Evolutionary conservation across 306 rosid species (phyloP), one percentile per base, ranked within the genome.

Genomic region (Acacia crassicarpa): DNA sequence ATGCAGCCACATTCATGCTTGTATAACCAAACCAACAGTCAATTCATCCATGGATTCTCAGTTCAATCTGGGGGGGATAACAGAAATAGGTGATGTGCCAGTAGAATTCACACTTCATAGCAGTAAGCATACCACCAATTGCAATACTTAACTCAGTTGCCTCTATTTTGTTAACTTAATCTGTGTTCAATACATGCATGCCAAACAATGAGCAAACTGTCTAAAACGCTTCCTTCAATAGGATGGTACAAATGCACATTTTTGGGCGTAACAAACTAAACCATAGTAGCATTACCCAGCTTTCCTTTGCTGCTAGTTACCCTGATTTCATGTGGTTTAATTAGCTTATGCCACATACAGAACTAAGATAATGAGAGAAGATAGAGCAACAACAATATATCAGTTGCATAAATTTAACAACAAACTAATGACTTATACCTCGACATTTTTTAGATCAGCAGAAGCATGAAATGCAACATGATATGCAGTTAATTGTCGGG

Each of bases 391-490:
- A 84, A 75, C 45, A 20, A 74, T 25, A 58, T 25, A 81, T 62
- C 30, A 68, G 74, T 77, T 67, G 45, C 51, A 83, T 63, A 4
- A 59, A 83, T 53, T 74, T 53, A 61, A 30, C 23, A 32, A 40
- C n/a, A 81, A 63, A 67, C 67, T 59, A 65, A 54, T 13, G 66
- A 30, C 51, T 80, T 72, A 75, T 91, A 93, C 99, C 97, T 85
- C 87, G 23, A 93, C 94, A 87, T 91, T 83, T 85, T 76, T 84
- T 27, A 95, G 87, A 48, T 93, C 97, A 11, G 94, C 98, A 83
- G 95, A 89, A 63, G 97, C 99, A 87, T 92, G 68, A 78, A 91
- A 84, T 40, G 99, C 99, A 80, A 86, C 85, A 78, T 95, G 99
- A 89, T 93, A 93, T 56, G 90, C 84, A 0, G 93, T 83, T 43